These are phyloP conservation scores for Nephelium lappaceum DNA, from an alignment of 345 rosid genomes.

Conservation along the genomic window DNA sequence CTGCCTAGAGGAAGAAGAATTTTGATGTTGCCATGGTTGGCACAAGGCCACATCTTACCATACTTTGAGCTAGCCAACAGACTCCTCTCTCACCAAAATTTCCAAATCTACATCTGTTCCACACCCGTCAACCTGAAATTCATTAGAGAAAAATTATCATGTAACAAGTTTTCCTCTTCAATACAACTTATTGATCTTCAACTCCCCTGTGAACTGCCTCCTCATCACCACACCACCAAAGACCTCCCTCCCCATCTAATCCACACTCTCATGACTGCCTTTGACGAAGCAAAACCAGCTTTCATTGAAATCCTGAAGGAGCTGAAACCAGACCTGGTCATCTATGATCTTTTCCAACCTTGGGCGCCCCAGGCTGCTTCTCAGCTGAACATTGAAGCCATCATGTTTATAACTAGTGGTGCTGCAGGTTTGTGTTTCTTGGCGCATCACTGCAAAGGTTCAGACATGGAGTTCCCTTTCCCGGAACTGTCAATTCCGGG, in stretches of 20 bases:
- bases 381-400: conserved; percentile 25
- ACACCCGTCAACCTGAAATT: conserved; percentile 35
- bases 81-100: conserved; percentile 17
- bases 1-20: conserved; percentile 16
- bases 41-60: conserved; percentile 42
- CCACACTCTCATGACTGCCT: conserved; percentile 30
- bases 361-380: conserved; percentile 32
- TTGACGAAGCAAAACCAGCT: conserved; percentile 22
- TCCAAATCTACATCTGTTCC: conserved; percentile 32
- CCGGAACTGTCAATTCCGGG: conserved; percentile 11
- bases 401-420: conserved; percentile 17
- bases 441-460: not conserved
- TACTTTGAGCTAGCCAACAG: conserved; percentile 40
- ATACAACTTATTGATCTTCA: conserved; percentile 35
- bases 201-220: conserved; percentile 39
- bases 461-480: conserved; percentile 13
- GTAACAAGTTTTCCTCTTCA: not conserved
- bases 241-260: conserved; percentile 41
- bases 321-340: conserved; percentile 29
- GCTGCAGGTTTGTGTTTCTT: conserved; percentile 17
- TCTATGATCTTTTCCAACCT: conserved; percentile 40
- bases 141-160: not conserved
- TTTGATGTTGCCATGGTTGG: conserved; percentile 46
- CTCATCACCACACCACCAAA: conserved; percentile 35
- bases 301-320: conserved; percentile 21